phyloP scores from a whole-genome alignment of 2,329 filamentous ascomycete species.

The Chaetomiaceae sp. region DNA sequence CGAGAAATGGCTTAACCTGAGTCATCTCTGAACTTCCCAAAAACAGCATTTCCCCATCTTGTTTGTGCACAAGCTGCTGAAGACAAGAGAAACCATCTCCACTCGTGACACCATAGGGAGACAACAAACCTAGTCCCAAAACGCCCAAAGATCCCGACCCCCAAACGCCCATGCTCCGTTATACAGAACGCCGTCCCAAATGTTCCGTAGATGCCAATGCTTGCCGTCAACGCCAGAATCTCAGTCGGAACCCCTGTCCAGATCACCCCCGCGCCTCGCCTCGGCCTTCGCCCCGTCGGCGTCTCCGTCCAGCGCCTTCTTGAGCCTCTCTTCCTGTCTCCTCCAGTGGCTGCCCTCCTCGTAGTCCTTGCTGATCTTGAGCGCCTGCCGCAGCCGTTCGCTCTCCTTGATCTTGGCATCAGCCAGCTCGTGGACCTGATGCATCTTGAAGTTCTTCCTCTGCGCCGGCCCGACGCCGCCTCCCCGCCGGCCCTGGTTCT shows the following conservation, averaged over 20 bases:
- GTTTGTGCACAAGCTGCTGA: too few relatives aligned
- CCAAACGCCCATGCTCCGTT: neutral
- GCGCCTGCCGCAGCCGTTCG: conserved; percentile 76
- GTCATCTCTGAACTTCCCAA: too few relatives aligned
- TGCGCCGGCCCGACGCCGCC: conserved; percentile 33
- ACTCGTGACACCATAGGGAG: neutral
- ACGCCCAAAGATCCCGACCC: neutral
- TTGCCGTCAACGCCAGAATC: neutral
- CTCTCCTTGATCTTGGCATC: conserved; percentile 96
- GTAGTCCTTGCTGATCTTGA: conserved; percentile 82
- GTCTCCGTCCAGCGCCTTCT: conserved; percentile 41
- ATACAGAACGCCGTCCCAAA: neutral
- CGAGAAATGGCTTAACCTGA: too few relatives aligned
- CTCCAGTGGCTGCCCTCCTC: conserved; percentile 84
- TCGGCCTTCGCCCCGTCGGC: conserved; percentile 14
- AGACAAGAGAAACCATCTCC: too few relatives aligned
- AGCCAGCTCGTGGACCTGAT: conserved; percentile 94
- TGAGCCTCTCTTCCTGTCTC: conserved; percentile 68
- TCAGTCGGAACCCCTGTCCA: conserved; percentile 5
- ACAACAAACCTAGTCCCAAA: neutral
- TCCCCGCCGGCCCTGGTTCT: conserved; percentile 25
- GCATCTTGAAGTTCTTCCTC: conserved; percentile 67
- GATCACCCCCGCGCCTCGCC: neutral
- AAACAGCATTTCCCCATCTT: too few relatives aligned
- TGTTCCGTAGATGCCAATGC: neutral